Evolutionary conservation across 345 rosid species (phyloP).

Genomic region (Acer yangbiense): DNA sequence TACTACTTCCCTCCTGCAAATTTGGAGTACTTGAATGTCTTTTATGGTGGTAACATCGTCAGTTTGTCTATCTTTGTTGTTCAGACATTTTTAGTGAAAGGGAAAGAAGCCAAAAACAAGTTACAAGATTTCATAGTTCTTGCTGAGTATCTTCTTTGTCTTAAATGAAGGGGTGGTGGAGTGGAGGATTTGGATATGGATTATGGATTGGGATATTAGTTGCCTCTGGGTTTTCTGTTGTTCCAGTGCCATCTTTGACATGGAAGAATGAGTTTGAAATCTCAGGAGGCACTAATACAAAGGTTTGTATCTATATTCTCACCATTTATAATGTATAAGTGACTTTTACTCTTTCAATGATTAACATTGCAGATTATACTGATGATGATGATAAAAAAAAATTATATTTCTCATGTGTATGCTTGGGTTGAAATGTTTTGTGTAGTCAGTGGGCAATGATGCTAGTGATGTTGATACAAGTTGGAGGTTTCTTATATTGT

Average conservation of each 20-base stretch:
- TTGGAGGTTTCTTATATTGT: neutral
- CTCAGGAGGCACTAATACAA: slow-evolving; percentile 47
- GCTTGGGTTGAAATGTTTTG: neutral
- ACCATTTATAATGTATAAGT: neutral
- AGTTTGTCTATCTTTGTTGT: neutral
- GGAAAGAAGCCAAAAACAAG: neutral
- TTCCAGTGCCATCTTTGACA: slow-evolving; percentile 66
- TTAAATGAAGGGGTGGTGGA: slow-evolving; percentile 84
- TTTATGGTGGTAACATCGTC: neutral
- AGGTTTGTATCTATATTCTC: slow-evolving; percentile 41
- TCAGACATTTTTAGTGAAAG: slow-evolving; percentile 5
- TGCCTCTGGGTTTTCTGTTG: slow-evolving; percentile 83
- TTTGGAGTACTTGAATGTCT: neutral
- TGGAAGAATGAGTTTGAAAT: slow-evolving; percentile 82
- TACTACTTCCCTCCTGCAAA: neutral
- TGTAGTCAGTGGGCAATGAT: neutral
- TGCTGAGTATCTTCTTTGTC: slow-evolving; percentile 21
- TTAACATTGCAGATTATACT: neutral
- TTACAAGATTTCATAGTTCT: neutral
- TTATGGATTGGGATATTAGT: slow-evolving; percentile 89
- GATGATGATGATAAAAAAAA: neutral
- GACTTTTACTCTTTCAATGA: neutral
- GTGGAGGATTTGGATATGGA: slow-evolving; percentile 90
- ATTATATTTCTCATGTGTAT: neutral
- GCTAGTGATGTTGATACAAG: neutral